Base-by-base conservation (phyloP, 1,139 yeast species). In the Geotrichum histeridarum region DNA sequence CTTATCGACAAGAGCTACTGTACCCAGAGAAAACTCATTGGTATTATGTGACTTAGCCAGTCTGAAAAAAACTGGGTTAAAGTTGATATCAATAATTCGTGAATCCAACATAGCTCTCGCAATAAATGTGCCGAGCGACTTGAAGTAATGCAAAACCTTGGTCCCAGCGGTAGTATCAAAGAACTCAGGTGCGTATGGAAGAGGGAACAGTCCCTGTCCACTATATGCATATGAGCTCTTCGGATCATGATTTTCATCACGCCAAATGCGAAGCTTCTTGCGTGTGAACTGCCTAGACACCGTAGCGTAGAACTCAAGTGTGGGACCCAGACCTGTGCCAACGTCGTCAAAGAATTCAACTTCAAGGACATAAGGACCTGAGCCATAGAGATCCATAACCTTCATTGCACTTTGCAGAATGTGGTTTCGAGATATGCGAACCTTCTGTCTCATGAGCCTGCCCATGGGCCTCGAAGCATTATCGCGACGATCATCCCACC, bases 281-380 rank as follows among this genome's bases (percentile, higher is more conserved):
- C 73, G 77, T 1, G 86, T 74, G 66, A 87, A 89, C 58, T 85
- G 93, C 58, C 75, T 81, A 0, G 97, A 89, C 4, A 88, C 93
- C 12, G 78, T 74, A 0, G 97, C 82, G 66, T 89, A 93, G 65
- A 93, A 93, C 68, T 93, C 99, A 59, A 91, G 75, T 0, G 99
- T 93, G 1, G 99, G 99, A 0, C 99, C 99, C 51, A 90, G 72
- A 0, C 99, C 99, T 0, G 96, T 85, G 11, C 99, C 99, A n/a
- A 80, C 96, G 67, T 93, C 99, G 63, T 86, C 91, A 61, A 79
- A 83, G 64, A 86, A 93, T 66, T 91, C 97, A 57, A 93, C 84
- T 63, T 93, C 98, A 47, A 93, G 73, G 7, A 88, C 76, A 39
- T 90, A 86, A 0, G 96, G 93, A 15, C 85, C 79, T 0, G 89